Conservation (phyloP, 139 green algal genomes). For the Coelastrella sp. region DNA sequence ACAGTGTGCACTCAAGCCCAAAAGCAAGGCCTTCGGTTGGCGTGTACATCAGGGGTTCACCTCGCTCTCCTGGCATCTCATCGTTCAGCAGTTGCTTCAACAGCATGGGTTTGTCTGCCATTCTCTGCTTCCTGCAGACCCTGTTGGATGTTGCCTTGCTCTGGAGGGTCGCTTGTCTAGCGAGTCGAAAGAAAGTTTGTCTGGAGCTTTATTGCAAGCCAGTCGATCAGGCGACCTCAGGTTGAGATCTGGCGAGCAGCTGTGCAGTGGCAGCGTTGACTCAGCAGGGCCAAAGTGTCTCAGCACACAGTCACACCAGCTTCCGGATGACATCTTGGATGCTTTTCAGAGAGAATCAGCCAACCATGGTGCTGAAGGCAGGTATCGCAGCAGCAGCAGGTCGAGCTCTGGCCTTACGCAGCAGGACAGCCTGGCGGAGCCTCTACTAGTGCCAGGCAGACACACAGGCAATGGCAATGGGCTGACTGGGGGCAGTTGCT, state of each 20-base stretch:
- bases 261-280: neutral
- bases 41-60: neutral
- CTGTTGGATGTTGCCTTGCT: constrained; percentile 30
- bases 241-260: constrained; percentile 1
- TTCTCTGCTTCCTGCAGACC: constrained; percentile 5
- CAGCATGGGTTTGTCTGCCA: neutral
- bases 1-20: too few relatives aligned
- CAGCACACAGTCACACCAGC: constrained; percentile 20
- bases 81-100: too few relatives aligned
- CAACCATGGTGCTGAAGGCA: neutral
- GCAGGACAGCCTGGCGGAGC: constrained; percentile 17
- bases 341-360: neutral
- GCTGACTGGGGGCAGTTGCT: neutral
- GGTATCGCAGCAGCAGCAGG: neutral
- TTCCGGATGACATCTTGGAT: neutral
- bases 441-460: neutral
- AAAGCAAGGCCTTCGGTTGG: neutral
- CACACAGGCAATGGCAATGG: neutral
- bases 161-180: constrained; percentile 33
- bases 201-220: constrained; percentile 33
- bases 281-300: constrained; percentile 4
- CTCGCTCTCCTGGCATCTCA: too few relatives aligned
- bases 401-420: neutral
- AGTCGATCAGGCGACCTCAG: constrained; percentile 11
- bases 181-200: constrained; percentile 7